phyloP scores from a whole-genome alignment of 805 yeast genomes.

The Sugiyamaella americana region DNA sequence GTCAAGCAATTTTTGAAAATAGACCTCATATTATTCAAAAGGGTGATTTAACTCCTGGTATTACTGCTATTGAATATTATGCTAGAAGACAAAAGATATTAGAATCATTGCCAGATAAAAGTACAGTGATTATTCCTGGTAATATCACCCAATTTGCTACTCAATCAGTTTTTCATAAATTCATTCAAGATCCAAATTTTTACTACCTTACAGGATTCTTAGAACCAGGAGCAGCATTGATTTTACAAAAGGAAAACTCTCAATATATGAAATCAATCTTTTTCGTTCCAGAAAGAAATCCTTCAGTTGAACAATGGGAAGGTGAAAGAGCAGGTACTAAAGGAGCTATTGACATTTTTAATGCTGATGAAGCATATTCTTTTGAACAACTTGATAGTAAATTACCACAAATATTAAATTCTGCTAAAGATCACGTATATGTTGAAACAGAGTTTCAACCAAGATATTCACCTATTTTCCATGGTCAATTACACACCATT shows the following conservation, averaged over 20 bases:
- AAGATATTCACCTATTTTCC: slow-evolving; percentile 13
- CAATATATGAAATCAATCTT: slow-evolving; percentile 52
- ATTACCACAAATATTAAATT: slow-evolving; percentile 7
- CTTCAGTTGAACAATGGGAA: slow-evolving; percentile 84
- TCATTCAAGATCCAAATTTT: slow-evolving; percentile 87
- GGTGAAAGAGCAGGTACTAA: slow-evolving; percentile 85
- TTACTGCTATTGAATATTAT: slow-evolving; percentile 75
- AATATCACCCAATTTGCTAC: slow-evolving; percentile 69
- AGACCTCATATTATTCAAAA: slow-evolving; percentile 65
- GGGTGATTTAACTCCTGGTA: slow-evolving; percentile 86
- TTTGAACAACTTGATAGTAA: slow-evolving; percentile 31
- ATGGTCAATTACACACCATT: slow-evolving; percentile 6
- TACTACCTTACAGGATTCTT: slow-evolving; percentile 88
- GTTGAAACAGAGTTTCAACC: slow-evolving; percentile 7
- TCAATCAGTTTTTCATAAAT: slow-evolving; percentile 85
- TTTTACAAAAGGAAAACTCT: slow-evolving; percentile 37
- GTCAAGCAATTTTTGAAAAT: slow-evolving; percentile 85
- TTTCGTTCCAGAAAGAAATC: slow-evolving; percentile 80
- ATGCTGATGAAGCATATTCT: slow-evolving; percentile 70
- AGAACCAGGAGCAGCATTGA: slow-evolving; percentile 74
- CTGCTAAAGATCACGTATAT: slow-evolving; percentile 5
- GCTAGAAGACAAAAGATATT: slow-evolving; percentile 61
- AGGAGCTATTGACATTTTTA: slow-evolving; percentile 77
- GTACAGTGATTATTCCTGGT: slow-evolving; percentile 73
- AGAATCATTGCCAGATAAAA: slow-evolving; percentile 49